A percentile compares a stretch with the other conserved stretches of the same genome.
Evolutionary conservation across 139 green algal species (phyloP).

Genomic region (Asterochloris sp.): DNA sequence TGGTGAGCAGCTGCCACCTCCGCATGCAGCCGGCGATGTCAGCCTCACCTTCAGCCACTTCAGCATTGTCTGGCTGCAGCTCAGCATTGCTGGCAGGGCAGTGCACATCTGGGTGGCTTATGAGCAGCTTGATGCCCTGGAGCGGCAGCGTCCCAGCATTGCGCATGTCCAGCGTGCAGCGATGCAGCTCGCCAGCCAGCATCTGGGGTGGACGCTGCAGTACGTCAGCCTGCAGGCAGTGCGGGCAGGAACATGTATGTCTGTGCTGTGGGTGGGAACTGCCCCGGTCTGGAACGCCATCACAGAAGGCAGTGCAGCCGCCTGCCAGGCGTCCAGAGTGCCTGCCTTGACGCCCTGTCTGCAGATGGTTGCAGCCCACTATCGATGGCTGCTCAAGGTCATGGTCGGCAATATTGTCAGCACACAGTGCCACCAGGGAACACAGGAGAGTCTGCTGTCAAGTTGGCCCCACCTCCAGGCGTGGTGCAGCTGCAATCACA

Average conservation of each 20-base stretch:
- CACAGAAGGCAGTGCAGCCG: no score
- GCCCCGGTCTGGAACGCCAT: not conserved
- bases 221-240: slow-evolving; percentile 13
- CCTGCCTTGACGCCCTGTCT: no score
- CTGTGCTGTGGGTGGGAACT: not conserved
- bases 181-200: slow-evolving; percentile 39
- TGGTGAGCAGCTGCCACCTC: not conserved
- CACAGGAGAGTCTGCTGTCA: not conserved
- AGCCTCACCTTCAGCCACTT: not conserved
- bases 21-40: not conserved
- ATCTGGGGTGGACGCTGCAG: slow-evolving; percentile 20
- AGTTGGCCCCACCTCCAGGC: not conserved
- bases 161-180: slow-evolving; percentile 25
- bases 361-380: not conserved
- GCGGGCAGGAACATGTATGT: not conserved
- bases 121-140: slow-evolving; percentile 23
- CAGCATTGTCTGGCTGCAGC: not conserved
- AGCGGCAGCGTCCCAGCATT: slow-evolving; percentile 38
- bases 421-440: not conserved
- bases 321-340: no score
- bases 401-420: not conserved
- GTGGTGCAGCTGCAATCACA: slow-evolving; percentile 10
- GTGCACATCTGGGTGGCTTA: slow-evolving; percentile 13
- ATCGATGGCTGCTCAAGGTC: not conserved
- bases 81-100: not conserved